Percentiles rank a stretch among this genome's conserved stretches.
Evolutionary conservation across 129 eudicot species (phyloP).

Genomic region (Rutidosis leptorrhynchoides): DNA sequence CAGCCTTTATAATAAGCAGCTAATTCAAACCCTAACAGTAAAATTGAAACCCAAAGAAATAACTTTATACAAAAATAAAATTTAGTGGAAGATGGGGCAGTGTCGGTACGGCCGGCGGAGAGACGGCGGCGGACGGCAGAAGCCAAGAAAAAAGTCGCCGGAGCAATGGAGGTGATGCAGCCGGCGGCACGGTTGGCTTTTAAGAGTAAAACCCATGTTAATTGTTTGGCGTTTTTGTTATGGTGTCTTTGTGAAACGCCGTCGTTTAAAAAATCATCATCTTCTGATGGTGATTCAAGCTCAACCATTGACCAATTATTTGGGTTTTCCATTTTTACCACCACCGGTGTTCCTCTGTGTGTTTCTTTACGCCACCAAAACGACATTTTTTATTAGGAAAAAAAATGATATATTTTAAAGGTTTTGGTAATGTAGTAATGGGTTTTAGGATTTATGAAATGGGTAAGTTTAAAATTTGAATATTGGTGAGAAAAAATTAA

Average conservation of each 20-base stretch:
- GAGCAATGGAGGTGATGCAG: slow-evolving; percentile 75
- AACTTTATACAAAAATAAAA: slow-evolving; percentile 54
- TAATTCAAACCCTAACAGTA: slow-evolving; percentile 57
- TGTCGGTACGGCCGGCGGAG: slow-evolving; percentile 71
- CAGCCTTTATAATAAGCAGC: slow-evolving; percentile 71
- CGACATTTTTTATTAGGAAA: slow-evolving; percentile 42
- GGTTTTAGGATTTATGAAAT: neutral
- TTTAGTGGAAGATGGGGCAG: slow-evolving; percentile 12
- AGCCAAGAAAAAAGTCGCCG: slow-evolving; percentile 62
- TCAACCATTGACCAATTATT: slow-evolving; percentile 98
- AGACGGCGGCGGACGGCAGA: slow-evolving; percentile 91
- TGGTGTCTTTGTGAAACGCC: slow-evolving; percentile 30
- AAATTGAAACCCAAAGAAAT: slow-evolving; percentile 51
- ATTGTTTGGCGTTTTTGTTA: slow-evolving; percentile 93
- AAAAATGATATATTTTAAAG: neutral
- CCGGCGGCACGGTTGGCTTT: slow-evolving; percentile 97
- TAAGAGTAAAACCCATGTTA: slow-evolving; percentile 86
- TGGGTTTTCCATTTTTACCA: slow-evolving; percentile 88
- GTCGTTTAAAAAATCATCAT: slow-evolving; percentile 44
- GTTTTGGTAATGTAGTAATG: neutral
- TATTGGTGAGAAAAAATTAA: neutral
- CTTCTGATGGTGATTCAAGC: slow-evolving; percentile 54
- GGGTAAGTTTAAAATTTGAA: neutral
- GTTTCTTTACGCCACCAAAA: slow-evolving; percentile 67
- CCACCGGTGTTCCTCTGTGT: slow-evolving; percentile 87